These are phyloP conservation scores for Penicillium sp. DNA, from an alignment of 2,329 filamentous ascomycete genomes.

Conservation along the genomic window DNA sequence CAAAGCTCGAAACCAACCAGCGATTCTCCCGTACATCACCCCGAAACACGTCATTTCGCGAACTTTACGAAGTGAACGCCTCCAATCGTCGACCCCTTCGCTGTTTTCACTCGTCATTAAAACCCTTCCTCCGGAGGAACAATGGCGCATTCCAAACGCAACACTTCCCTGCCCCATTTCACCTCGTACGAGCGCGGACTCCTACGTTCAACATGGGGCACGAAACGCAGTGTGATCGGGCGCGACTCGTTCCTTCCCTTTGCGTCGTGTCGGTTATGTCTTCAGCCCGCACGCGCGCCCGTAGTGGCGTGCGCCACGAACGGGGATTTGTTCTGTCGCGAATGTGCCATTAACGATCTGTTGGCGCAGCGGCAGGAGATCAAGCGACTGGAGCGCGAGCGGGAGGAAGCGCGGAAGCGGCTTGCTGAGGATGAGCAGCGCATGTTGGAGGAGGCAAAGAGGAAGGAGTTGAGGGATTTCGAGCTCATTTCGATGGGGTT, in stretches of 20 bases:
- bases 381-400: slow-evolving; percentile 66
- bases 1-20: too few species aligned
- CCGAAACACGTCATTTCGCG: too few species aligned
- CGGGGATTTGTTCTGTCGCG: slow-evolving; percentile 90
- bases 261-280: slow-evolving; percentile 79
- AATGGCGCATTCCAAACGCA: slow-evolving; percentile 62
- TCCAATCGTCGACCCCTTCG: too few species aligned
- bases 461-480: slow-evolving; percentile 71
- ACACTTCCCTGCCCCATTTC: slow-evolving; percentile 88
- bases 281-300: slow-evolving; percentile 72
- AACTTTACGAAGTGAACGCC: too few species aligned
- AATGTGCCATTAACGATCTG: slow-evolving; percentile 89
- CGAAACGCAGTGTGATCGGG: slow-evolving; percentile 72
- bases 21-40: too few species aligned
- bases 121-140: background rate
- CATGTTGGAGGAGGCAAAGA: slow-evolving; percentile 63
- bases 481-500: slow-evolving; percentile 73
- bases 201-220: slow-evolving; percentile 75
- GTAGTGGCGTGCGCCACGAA: slow-evolving; percentile 72
- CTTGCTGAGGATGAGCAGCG: slow-evolving; percentile 54
- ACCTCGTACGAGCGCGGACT: slow-evolving; percentile 83
- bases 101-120: too few species aligned
- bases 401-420: slow-evolving; percentile 57
- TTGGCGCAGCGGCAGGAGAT: slow-evolving; percentile 87
- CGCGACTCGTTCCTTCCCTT: slow-evolving; percentile 92